Evolutionary conservation across 306 rosid species (phyloP), one percentile per base, ranked within the genome.

Genomic region (Quercus dentata): DNA sequence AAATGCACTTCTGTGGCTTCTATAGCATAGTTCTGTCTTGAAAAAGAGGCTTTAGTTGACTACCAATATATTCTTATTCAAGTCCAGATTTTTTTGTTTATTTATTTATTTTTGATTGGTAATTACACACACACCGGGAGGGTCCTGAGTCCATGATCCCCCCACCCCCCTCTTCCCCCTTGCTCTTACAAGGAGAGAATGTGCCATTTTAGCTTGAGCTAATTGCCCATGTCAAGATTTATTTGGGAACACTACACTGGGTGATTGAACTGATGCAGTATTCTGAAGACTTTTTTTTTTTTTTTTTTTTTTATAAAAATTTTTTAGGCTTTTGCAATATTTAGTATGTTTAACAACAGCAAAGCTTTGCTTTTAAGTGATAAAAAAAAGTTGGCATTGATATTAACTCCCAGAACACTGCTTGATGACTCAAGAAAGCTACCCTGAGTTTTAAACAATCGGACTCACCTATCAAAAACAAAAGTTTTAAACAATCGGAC

Each of bases 221-320:
- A 38, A 38, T 7, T 38, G 46, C 46, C 17, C 14, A 5, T 19
- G 5, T 55, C 15, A 13, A n/a, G 27, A 61, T 55, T 58, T 59
- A 5, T 72, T 21, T 54, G 56, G 78, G 63, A 64, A 57, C 51
- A 12, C 56, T 79, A 57, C 70, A 83, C 58, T 83, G 46, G 73
- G 51, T 58, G 13, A 6, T 49, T 57, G 70, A 73, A 33, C 14
- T 1, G 38, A 33, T 30, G 9, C 30, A 38, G 41, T 63, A 6
- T 28, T 63, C n/a, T 63, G 19, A 63, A 15, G 44, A 1, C 2
- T 28, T 5, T 18, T 18, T 33, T 18, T 67, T 38, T 38, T 1
- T 38, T 33, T 1, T 21, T 21, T 35, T 38, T 38, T 7, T 8
- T 38, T 8, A 38, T 7, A 38, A 38, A 2, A 38, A 8, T 18